phyloP scores from a whole-genome alignment of 2,329 filamentous ascomycete species.

The Fusarium chlamydosporum region DNA sequence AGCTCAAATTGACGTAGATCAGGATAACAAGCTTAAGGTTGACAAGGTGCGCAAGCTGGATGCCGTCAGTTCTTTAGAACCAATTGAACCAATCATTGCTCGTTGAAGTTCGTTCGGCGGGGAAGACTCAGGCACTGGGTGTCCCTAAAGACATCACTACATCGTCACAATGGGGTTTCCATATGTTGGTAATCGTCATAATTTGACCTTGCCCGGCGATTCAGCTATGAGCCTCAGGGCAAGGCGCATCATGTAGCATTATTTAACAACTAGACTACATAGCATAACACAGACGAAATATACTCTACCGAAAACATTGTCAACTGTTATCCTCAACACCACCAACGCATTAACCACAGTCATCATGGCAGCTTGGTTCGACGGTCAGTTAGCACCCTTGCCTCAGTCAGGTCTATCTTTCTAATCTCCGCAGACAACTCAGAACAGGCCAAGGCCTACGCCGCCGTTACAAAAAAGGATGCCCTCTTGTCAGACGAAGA shows the following conservation, averaged over 20 bases:
- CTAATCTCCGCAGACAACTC: neutral
- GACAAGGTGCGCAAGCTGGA: neutral
- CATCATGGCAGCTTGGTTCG: neutral
- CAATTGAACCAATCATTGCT: neutral
- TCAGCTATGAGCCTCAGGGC: neutral
- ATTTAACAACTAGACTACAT: no score
- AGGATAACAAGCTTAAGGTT: neutral
- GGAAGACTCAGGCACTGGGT: neutral
- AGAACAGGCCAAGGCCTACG: neutral
- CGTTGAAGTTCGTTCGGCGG: no score
- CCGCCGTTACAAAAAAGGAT: neutral
- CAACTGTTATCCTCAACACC: no score
- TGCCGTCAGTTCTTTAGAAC: neutral
- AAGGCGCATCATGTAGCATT: neutral
- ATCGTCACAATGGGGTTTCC: neutral
- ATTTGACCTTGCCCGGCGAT: neutral
- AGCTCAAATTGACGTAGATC: neutral
- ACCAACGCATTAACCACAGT: neutral
- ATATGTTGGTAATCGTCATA: neutral
- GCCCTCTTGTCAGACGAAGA: neutral
- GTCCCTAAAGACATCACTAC: neutral
- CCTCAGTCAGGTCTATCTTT: neutral
- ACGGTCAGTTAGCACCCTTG: neutral
- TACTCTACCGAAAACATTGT: no score
- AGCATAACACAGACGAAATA: no score